phyloP scores from a whole-genome alignment of 2,329 filamentous ascomycete species.

The Fusarium algeriense region DNA sequence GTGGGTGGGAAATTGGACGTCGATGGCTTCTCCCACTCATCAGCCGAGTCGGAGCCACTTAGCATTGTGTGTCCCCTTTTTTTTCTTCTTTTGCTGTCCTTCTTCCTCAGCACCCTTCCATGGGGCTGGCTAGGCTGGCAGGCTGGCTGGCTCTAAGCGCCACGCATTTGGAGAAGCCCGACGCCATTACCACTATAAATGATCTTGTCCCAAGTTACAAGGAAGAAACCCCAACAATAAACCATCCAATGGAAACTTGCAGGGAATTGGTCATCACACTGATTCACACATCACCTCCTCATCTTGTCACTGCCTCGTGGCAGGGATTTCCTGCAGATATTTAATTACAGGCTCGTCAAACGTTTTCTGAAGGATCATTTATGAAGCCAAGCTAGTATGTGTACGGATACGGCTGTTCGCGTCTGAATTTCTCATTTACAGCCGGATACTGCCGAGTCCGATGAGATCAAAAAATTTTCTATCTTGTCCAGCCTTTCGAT shows the following conservation, averaged over 20 bases:
- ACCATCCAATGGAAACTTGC: slow-evolving; percentile 5
- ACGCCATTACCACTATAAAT: slow-evolving; percentile 15
- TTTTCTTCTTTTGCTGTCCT: slow-evolving; percentile 2
- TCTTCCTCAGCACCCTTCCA: slow-evolving; percentile 15
- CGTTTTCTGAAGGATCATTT: slow-evolving; percentile 9
- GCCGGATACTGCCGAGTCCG: background rate
- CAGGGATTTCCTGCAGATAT: slow-evolving; percentile 26
- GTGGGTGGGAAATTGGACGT: slow-evolving; percentile 47
- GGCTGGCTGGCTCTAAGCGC: slow-evolving; percentile 27
- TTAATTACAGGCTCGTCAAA: slow-evolving; percentile 31
- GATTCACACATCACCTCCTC: slow-evolving; percentile 14
- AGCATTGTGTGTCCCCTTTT: slow-evolving; percentile 43
- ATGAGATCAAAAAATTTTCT: background rate
- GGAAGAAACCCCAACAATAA: slow-evolving; percentile 17
- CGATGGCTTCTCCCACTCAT: slow-evolving; percentile 44
- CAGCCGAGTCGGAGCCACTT: slow-evolving; percentile 43
- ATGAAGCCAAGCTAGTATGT: slow-evolving; percentile 2
- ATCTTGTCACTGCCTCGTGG: slow-evolving; percentile 4
- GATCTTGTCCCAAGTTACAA: slow-evolving; percentile 11
- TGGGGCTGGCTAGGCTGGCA: slow-evolving; percentile 2
- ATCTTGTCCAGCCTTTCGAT: background rate
- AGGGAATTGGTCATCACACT: slow-evolving; percentile 8
- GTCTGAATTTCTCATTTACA: background rate
- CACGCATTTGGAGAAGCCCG: slow-evolving; percentile 32
- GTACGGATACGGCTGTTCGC: background rate